Evolutionary conservation across 2,329 filamentous ascomycete species (phyloP).

Genomic region (Chaetomium sp.): DNA sequence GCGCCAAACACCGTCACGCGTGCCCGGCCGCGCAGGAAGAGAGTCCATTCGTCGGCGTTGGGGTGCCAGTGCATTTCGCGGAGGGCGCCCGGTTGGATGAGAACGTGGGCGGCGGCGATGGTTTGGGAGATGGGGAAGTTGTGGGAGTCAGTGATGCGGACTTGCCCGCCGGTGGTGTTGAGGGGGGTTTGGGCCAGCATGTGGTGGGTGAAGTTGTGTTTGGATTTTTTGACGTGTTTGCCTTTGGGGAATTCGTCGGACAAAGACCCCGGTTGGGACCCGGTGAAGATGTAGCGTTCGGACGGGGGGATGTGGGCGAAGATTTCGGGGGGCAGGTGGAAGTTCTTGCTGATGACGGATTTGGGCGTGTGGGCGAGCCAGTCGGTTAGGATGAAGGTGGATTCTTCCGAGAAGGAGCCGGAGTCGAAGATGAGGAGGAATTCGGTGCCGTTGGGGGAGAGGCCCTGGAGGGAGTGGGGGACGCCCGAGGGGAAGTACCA

Average conservation of each 20-base stretch:
- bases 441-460: constrained; percentile 54
- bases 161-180: constrained; percentile 60
- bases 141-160: constrained; percentile 68
- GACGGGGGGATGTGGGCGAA: constrained; percentile 60
- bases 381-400: constrained; percentile 67
- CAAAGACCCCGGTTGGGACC: constrained; percentile 57
- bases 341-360: constrained; percentile 67
- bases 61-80: constrained; percentile 82
- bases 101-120: constrained; percentile 64
- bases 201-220: constrained; percentile 62
- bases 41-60: constrained; percentile 73
- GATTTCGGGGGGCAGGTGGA: constrained; percentile 63
- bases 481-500: constrained; percentile 78
- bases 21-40: constrained; percentile 66
- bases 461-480: constrained; percentile 69
- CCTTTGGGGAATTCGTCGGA: constrained; percentile 57
- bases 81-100: constrained; percentile 64
- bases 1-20: constrained; percentile 69
- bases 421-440: constrained; percentile 45
- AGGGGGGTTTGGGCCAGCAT: constrained; percentile 65
- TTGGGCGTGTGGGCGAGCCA: constrained; percentile 67
- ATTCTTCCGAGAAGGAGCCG: constrained; percentile 50
- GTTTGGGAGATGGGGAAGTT: constrained; percentile 71
- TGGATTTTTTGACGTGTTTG: constrained; percentile 58
- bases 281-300: constrained; percentile 75